Evolutionary conservation across 106 monocot genomes (phyloP).

Genomic region (Iris macrosiphon): DNA sequence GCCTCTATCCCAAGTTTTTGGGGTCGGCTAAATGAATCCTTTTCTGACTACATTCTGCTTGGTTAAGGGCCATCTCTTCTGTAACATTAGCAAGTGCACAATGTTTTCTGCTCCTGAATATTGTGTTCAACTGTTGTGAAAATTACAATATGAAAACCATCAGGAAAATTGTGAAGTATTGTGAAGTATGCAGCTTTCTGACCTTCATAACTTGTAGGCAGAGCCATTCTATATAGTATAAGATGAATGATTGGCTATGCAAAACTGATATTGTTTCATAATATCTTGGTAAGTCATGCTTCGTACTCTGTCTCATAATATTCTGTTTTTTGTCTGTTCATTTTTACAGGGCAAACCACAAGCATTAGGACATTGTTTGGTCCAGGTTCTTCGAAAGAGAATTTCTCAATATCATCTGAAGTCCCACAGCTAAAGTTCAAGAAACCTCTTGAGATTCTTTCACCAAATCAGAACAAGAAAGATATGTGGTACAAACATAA

Average conservation of each 20-base stretch:
- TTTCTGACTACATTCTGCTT: too few relatives aligned
- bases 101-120: too few relatives aligned
- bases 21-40: too few relatives aligned
- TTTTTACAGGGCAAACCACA: slow-evolving; percentile 17
- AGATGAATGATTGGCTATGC: background rate
- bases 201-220: too few relatives aligned
- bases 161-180: too few relatives aligned
- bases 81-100: too few relatives aligned
- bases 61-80: too few relatives aligned
- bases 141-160: too few relatives aligned
- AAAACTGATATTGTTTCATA: background rate
- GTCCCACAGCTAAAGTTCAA: slow-evolving; percentile 1
- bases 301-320: background rate
- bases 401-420: slow-evolving; percentile 8
- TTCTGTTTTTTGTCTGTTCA: background rate
- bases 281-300: background rate
- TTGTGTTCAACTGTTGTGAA: too few relatives aligned
- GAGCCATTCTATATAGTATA: too few relatives aligned
- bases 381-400: slow-evolving; percentile 1
- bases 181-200: too few relatives aligned
- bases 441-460: slow-evolving; percentile 3
- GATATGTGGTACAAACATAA: slow-evolving; percentile 20
- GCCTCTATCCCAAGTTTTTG: too few relatives aligned
- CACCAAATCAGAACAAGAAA: background rate
- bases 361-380: background rate